These are phyloP conservation scores for Nannochloropsis gaditana DNA, from an alignment of 108 stramenopile genomes.

Conservation along the genomic window DNA sequence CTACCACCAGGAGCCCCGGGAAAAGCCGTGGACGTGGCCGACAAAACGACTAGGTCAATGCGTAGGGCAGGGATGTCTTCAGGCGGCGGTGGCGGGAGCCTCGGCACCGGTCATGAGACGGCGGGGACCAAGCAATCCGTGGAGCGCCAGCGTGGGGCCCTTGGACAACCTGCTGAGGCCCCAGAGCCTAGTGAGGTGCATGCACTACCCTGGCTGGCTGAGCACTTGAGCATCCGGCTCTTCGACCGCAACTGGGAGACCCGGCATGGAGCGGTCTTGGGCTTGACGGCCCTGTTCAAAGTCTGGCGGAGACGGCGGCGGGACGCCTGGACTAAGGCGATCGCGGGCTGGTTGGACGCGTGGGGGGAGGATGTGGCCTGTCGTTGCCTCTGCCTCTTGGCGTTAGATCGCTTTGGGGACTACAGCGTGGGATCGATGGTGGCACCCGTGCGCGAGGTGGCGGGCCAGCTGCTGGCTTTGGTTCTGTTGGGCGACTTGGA, in stretches of 20 bases:
- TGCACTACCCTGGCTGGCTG: not conserved
- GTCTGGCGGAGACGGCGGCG: constrained; percentile 35
- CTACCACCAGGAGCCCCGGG: no score
- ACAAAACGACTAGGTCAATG: not conserved
- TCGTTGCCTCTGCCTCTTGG: constrained; percentile 36
- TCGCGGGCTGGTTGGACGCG: constrained; percentile 19
- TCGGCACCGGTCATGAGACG: not conserved
- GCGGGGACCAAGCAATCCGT: not conserved
- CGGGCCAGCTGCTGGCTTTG: constrained; percentile 37
- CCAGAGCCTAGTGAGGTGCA: not conserved
- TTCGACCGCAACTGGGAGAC: constrained; percentile 32
- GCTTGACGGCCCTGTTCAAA: constrained; percentile 32
- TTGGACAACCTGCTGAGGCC: no score
- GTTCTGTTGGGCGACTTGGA: constrained; percentile 12
- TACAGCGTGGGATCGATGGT: constrained; percentile 33
- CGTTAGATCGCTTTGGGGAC: constrained; percentile 38
- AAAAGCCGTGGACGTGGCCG: not conserved
- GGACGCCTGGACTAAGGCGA: not conserved
- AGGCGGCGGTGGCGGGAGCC: not conserved
- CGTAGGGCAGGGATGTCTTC: not conserved
- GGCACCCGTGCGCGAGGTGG: constrained; percentile 37
- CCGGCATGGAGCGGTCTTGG: constrained; percentile 39
- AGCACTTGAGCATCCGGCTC: not conserved
- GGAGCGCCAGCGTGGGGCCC: no score
- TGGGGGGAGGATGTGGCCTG: constrained; percentile 42